phyloP scores from a whole-genome alignment of 225 moss, liverwort and hornwort genomes.

The Pseudoscleropodium purum region DNA sequence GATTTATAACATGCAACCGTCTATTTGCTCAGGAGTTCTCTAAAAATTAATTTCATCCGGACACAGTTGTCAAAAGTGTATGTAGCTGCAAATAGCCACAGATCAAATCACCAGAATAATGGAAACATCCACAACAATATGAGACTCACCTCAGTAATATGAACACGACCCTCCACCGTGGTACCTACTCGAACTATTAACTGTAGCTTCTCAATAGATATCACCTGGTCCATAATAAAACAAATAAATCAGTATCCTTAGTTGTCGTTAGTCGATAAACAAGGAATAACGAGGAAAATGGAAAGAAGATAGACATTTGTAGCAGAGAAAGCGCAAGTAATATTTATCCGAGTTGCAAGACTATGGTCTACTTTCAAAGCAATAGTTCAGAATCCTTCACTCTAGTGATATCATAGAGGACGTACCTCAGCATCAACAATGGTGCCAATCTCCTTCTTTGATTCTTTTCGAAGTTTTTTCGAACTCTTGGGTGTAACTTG shows the following conservation, averaged over 20 bases:
- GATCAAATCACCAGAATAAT: neutral
- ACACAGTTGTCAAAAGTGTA: neutral
- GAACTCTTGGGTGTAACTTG: conserved; percentile 4
- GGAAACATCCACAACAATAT: neutral
- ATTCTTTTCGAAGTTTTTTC: conserved; percentile 57
- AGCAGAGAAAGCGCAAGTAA: neutral
- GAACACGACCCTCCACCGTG: conserved; percentile 51
- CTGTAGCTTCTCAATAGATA: conserved; percentile 43
- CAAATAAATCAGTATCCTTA: neutral
- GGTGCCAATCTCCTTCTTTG: conserved; percentile 49
- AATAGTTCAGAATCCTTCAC: neutral
- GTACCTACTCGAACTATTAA: conserved; percentile 44
- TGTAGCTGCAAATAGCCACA: neutral
- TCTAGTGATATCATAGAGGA: neutral
- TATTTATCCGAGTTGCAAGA: neutral
- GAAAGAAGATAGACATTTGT: neutral
- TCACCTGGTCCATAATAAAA: conserved; percentile 27
- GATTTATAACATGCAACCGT: neutral
- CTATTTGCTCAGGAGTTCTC: neutral
- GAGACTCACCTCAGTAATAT: conserved; percentile 70
- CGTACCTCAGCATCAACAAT: conserved; percentile 79
- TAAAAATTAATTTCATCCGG: neutral
- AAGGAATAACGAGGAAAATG: neutral
- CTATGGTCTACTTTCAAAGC: neutral
- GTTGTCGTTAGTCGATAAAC: neutral